Evolutionary conservation across 805 yeast genomes (phyloP).

Genomic region (Teunomyces atbi): DNA sequence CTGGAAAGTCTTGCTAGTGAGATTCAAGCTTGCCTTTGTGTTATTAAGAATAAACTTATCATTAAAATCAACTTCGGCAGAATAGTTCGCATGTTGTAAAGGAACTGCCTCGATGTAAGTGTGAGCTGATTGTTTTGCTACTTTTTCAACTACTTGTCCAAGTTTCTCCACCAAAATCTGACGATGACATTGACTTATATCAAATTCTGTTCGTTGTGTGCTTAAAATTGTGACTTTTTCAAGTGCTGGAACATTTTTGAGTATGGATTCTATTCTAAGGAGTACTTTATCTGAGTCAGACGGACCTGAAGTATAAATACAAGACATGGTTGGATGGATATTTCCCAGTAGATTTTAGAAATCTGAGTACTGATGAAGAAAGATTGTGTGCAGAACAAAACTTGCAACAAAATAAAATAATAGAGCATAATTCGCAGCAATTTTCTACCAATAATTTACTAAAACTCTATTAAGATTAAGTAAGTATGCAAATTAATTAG

Average conservation of each 20-base stretch:
- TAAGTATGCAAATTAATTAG: background rate
- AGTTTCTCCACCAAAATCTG: background rate
- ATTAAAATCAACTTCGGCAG: background rate
- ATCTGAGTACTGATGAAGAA: background rate
- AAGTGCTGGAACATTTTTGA: background rate
- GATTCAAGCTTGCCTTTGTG: conserved; percentile 1
- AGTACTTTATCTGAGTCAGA: background rate
- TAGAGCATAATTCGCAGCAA: conserved; percentile 2
- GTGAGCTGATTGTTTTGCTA: background rate
- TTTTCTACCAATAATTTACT: background rate
- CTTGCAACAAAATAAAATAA: background rate
- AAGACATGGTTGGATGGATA: background rate
- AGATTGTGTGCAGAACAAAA: background rate
- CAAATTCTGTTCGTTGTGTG: background rate
- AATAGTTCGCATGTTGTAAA: background rate
- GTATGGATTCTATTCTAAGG: background rate
- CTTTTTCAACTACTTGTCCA: conserved; percentile 10
- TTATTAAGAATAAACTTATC: conserved; percentile 1
- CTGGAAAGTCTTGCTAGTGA: conserved; percentile 8
- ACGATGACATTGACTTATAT: background rate
- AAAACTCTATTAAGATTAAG: background rate
- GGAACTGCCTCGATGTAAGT: background rate
- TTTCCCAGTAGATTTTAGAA: background rate
- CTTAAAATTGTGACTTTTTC: background rate
- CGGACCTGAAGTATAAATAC: background rate